A percentile compares a stretch with the other conserved stretches of the same genome.
phyloP scores from a whole-genome alignment of 2,329 filamentous ascomycete species.

The Phialemoniopsis sp. region DNA sequence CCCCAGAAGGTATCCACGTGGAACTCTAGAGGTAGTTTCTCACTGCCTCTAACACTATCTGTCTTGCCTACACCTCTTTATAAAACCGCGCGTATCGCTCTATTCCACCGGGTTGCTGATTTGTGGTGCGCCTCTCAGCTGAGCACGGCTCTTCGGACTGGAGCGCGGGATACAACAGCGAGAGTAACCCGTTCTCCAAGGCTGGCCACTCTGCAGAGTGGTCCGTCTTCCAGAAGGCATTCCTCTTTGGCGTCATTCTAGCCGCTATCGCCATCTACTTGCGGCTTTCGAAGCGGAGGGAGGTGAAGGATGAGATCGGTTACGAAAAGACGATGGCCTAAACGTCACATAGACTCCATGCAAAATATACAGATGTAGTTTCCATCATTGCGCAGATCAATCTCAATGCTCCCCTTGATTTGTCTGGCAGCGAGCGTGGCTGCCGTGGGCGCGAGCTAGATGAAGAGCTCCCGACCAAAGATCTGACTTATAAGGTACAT shows the following conservation, averaged over 20 bases:
- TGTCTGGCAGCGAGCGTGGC: no score
- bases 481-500: no score
- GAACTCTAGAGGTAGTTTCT: constrained; percentile 58
- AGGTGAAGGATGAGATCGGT: constrained; percentile 20
- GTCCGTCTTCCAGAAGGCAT: constrained; percentile 43
- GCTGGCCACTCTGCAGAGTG: constrained; percentile 24
- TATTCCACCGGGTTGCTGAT: constrained; percentile 21
- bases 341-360: no score
- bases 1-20: constrained; percentile 88
- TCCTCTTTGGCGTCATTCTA: constrained; percentile 44
- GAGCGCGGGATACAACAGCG: constrained; percentile 27
- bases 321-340: constrained; percentile 41
- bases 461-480: no score
- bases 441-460: no score
- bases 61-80: constrained; percentile 16
- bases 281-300: constrained; percentile 31
- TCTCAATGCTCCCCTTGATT: no score
- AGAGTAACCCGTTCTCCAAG: constrained; percentile 14
- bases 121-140: constrained; percentile 25
- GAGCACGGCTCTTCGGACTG: constrained; percentile 29
- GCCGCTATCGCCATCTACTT: constrained; percentile 40
- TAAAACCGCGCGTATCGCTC: constrained; percentile 3
- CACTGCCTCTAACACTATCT: constrained; percentile 30
- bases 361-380: no score
- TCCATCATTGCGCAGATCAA: no score